Percentiles rank a stretch among this genome's conserved stretches.
phyloP scores from a whole-genome alignment of 495 filamentous ascomycete genomes.

The Penicillium ucsense region DNA sequence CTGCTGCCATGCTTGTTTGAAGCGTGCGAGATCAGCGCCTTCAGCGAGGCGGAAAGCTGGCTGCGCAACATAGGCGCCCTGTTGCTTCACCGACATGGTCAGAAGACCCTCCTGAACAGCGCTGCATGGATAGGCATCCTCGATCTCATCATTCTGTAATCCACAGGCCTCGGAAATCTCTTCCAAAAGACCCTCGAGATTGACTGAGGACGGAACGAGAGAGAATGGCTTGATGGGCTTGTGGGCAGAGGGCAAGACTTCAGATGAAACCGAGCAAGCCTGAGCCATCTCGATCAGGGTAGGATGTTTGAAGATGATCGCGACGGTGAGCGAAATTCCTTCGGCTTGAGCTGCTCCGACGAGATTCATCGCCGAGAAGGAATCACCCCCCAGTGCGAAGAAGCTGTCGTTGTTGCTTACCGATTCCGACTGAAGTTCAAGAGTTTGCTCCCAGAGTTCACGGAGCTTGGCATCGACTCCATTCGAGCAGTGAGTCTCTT shows the following conservation, averaged over 20 bases:
- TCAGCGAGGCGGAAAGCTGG: constrained; percentile 35
- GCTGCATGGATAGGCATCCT: constrained; percentile 58
- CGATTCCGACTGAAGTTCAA: constrained; percentile 27
- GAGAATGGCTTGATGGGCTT: constrained; percentile 32
- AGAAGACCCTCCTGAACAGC: constrained; percentile 63
- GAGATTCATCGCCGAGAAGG: constrained; percentile 46
- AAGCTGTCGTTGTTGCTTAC: constrained; percentile 40
- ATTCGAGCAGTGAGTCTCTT: constrained; percentile 11
- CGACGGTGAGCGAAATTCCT: constrained; percentile 38
- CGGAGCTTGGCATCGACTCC: constrained; percentile 25
- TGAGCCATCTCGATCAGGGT: constrained; percentile 39
- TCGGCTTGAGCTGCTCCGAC: constrained; percentile 36
- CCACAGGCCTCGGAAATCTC: constrained; percentile 37
- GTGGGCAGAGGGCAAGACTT: not conserved
- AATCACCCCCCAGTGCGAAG: constrained; percentile 46
- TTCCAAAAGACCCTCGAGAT: constrained; percentile 24
- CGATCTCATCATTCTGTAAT: constrained; percentile 30
- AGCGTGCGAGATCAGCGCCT: constrained; percentile 33
- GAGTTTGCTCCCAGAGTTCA: constrained; percentile 26
- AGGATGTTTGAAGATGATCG: constrained; percentile 40
- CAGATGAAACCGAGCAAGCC: constrained; percentile 10
- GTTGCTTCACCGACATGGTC: constrained; percentile 46
- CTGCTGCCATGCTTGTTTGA: constrained; percentile 45
- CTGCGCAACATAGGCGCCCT: constrained; percentile 44
- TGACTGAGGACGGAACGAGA: constrained; percentile 24